Conservation (phyloP, 441 rosid species). For the Omphalea diandra region DNA sequence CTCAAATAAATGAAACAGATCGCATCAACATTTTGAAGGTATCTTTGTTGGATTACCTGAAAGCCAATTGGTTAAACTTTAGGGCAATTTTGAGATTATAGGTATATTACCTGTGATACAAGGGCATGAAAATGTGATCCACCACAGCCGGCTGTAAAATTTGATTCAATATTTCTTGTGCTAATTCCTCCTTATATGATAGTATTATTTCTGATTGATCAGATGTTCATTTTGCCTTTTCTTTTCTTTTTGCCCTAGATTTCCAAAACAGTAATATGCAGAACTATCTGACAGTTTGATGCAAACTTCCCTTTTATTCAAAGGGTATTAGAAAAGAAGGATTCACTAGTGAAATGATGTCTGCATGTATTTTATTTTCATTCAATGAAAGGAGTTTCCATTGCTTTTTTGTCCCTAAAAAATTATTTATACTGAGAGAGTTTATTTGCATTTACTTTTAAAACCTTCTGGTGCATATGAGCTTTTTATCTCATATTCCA, state of each 20-base stretch:
- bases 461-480: neutral
- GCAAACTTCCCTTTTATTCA: neutral
- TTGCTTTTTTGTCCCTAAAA: neutral
- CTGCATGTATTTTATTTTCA: neutral
- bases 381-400: neutral
- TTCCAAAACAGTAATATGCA: neutral
- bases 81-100: neutral
- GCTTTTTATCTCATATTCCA: constrained; percentile 13
- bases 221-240: neutral
- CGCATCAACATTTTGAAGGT: constrained; percentile 95
- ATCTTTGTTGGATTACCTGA: constrained; percentile 25
- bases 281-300: neutral
- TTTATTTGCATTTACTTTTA: neutral
- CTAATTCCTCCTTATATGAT: neutral
- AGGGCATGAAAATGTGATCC: constrained; percentile 9
- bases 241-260: neutral
- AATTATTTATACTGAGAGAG: neutral
- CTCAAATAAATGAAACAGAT: constrained; percentile 89
- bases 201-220: neutral
- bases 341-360: neutral
- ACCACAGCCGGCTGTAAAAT: neutral
- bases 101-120: neutral
- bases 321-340: too few species aligned
- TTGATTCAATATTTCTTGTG: neutral
- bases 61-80: neutral